Base-by-base conservation (phyloP, 257 asterid genomes). In the Scutellaria galericulata region DNA sequence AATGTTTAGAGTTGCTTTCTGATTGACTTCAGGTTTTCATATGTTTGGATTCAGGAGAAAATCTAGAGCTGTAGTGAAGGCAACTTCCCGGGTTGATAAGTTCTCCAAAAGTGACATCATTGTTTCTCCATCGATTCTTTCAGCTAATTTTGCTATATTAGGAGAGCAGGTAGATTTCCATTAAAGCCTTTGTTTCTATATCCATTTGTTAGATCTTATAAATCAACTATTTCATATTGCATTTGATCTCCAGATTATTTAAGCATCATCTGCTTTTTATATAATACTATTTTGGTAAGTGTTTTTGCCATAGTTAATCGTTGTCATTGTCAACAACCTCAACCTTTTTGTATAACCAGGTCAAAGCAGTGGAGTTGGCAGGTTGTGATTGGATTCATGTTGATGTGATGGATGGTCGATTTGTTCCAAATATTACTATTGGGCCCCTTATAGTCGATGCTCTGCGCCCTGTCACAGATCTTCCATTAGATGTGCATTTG, bases 331-430 rank as follows among this genome's bases (percentile, higher is more conserved):
- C 11, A 18, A 37, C 70, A 12, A 5, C 54, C 73, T 79, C 37
- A 59, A 75, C 52, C 65, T 56, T 52, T 65, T 48, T 81, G 52
- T 47, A 61, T 68, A 57, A 83, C 64, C 78, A 95, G 99, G 94
- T 95, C 52, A 95, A 95, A 89, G 99, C 99, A 54, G 90, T 95
- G 11, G 99, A 95, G 87, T 57, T 81, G 85, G 99, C 99, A 6
- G 98, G 99, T 65, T 95, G 99, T 53, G 99, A 95, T 75, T 95
- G 99, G 99, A 95, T 95, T 83, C 99, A 95, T 74, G 97, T 95
- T 70, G 99, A 95, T 83, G 99, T 95, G 78, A 95, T 95, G 99
- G 99, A 95, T 44, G 99, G 98, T 44, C 96, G 93, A 14, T 95
- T 95, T 78, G 99, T 92, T 64, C 99, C 99, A 54, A 95, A 95